Conservation (phyloP, 108 stramenopile species). For the Skeletonema costatum region DNA sequence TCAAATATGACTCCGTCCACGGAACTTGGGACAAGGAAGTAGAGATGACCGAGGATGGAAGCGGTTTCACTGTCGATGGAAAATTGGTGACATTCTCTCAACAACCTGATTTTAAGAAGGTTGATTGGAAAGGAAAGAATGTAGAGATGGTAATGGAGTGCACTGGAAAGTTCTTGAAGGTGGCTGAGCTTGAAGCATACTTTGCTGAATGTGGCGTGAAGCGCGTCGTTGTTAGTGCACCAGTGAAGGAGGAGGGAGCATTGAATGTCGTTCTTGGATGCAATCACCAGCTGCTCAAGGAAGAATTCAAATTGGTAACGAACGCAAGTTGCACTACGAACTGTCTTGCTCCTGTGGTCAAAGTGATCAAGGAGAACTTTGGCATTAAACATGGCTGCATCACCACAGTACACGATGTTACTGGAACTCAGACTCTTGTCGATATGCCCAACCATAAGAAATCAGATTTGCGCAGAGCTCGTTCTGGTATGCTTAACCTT, state of each 20-base stretch:
- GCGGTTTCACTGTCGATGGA: constrained; percentile 86
- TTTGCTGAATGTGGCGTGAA: constrained; percentile 82
- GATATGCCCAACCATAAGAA: constrained; percentile 95
- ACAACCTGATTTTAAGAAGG: constrained; percentile 71
- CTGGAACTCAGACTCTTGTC: constrained; percentile 88
- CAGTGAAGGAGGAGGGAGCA: constrained; percentile 91
- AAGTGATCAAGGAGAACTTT: constrained; percentile 91
- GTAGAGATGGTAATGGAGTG: constrained; percentile 94
- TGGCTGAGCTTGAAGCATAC: constrained; percentile 73
- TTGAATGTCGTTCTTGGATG: constrained; percentile 95
- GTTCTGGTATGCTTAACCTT: constrained; percentile 92
- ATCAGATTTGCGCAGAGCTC: constrained; percentile 87
- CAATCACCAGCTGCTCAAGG: constrained; percentile 79
- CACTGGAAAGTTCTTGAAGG: constrained; percentile 90
- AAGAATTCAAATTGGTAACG: constrained; percentile 80
- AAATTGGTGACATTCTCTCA: constrained; percentile 77
- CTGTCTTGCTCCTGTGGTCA: constrained; percentile 93
- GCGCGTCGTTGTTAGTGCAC: constrained; percentile 94
- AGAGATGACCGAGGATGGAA: constrained; percentile 61
- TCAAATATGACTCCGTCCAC: constrained; percentile 95
- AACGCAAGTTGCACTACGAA: constrained; percentile 97
- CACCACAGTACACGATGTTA: constrained; percentile 94
- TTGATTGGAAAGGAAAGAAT: constrained; percentile 72
- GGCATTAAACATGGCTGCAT: constrained; percentile 93
- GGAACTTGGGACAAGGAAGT: constrained; percentile 91